Evolutionary conservation across 805 yeast genomes (phyloP).

Genomic region (Naumovozyma castellii): DNA sequence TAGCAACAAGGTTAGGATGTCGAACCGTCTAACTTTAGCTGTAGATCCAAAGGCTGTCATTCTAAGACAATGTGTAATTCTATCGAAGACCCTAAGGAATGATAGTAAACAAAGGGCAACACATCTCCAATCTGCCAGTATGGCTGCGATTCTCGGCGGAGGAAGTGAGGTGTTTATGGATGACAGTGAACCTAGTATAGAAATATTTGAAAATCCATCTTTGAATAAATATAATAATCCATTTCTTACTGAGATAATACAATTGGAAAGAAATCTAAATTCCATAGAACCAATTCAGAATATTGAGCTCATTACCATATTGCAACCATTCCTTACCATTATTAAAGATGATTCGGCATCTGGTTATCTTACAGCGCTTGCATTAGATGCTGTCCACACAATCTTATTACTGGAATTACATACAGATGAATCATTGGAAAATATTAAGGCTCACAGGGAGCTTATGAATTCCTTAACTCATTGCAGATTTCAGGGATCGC

Average conservation of each 20-base stretch:
- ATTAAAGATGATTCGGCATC: slow-evolving; percentile 74
- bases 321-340: slow-evolving; percentile 77
- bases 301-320: slow-evolving; percentile 59
- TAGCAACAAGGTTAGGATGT: no score
- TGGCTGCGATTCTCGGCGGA: slow-evolving; percentile 73
- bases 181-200: slow-evolving; percentile 29
- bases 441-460: slow-evolving; percentile 42
- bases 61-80: slow-evolving; percentile 74
- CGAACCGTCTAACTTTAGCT: slow-evolving; percentile 21
- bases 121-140: slow-evolving; percentile 56
- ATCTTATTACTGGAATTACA: slow-evolving; percentile 61
- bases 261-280: slow-evolving; percentile 57
- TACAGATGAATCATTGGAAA: slow-evolving; percentile 45
- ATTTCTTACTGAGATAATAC: slow-evolving; percentile 65
- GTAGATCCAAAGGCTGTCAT: slow-evolving; percentile 72
- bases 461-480: slow-evolving; percentile 61
- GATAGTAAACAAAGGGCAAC: slow-evolving; percentile 24
- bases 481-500: slow-evolving; percentile 89
- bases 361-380: slow-evolving; percentile 72
- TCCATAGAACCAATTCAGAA: slow-evolving; percentile 42
- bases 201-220: slow-evolving; percentile 25
- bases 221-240: slow-evolving; percentile 40
- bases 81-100: slow-evolving; percentile 83
- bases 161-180: slow-evolving; percentile 36
- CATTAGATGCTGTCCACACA: slow-evolving; percentile 64